phyloP scores from a whole-genome alignment of 108 stramenopile species.

The Skeletonema potamos region DNA sequence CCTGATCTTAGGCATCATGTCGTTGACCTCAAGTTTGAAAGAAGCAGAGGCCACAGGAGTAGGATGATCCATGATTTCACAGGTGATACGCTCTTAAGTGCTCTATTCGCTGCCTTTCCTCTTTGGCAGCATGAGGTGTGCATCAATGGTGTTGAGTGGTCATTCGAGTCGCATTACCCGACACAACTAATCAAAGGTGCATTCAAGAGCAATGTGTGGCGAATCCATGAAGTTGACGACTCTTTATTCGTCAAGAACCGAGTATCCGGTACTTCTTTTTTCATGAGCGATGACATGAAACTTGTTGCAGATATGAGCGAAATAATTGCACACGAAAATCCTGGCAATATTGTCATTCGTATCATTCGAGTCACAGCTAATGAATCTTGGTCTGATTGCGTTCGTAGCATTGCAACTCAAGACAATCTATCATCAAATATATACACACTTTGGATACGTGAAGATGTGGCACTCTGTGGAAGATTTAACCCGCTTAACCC shows the following conservation, averaged over 20 bases:
- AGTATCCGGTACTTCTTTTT: background rate
- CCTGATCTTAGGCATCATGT: background rate
- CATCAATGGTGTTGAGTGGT: background rate
- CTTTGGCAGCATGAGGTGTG: background rate
- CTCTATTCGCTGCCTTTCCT: background rate
- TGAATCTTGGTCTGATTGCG: background rate
- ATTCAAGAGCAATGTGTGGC: background rate
- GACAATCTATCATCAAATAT: background rate
- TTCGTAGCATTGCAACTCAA: background rate
- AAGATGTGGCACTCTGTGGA: background rate
- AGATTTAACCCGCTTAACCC: background rate
- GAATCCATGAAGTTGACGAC: background rate
- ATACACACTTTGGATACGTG: background rate
- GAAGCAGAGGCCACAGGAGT: background rate
- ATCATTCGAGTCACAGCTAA: background rate
- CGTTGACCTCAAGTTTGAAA: background rate
- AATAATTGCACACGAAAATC: background rate
- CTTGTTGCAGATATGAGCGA: background rate
- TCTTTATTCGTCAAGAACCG: background rate
- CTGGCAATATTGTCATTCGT: background rate
- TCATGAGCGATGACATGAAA: background rate
- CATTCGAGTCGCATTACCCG: background rate
- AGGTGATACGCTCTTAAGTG: background rate
- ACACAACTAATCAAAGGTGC: background rate
- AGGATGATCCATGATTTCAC: background rate